phyloP scores from a whole-genome alignment of 768 basidiomycete genomes.

The Mycena haematopus region DNA sequence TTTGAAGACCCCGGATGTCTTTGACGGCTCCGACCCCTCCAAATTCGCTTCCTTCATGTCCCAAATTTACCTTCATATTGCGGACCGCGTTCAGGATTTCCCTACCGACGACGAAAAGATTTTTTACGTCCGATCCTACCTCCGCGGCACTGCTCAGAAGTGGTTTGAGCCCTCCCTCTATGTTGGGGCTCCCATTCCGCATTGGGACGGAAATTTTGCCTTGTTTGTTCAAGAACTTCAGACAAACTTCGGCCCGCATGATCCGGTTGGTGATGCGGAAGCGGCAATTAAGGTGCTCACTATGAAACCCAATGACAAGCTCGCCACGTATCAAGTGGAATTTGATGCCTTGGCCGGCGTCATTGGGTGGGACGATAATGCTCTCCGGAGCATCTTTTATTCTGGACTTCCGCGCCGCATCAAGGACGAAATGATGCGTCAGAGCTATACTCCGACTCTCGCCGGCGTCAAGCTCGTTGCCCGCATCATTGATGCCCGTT shows the following conservation, averaged over 20 bases:
- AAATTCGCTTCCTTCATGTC: too few relatives aligned
- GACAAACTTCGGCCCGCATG: conserved; percentile 5
- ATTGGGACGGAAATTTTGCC: too few relatives aligned
- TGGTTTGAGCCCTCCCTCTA: background rate
- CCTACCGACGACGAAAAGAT: conserved; percentile 6
- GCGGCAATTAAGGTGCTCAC: background rate
- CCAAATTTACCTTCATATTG: too few relatives aligned
- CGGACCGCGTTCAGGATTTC: too few relatives aligned
- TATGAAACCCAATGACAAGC: conserved; percentile 3
- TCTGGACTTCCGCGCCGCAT: too few relatives aligned
- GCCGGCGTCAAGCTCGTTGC: too few relatives aligned
- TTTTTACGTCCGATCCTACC: background rate
- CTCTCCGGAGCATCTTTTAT: too few relatives aligned
- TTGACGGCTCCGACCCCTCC: too few relatives aligned
- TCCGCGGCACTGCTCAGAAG: background rate
- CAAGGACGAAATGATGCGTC: too few relatives aligned
- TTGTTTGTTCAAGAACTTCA: background rate
- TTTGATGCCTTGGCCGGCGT: conserved; percentile 19
- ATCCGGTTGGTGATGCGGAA: conserved; percentile 12
- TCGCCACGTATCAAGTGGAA: conserved; percentile 13
- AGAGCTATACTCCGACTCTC: too few relatives aligned
- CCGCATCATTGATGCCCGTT: too few relatives aligned
- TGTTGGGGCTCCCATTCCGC: background rate
- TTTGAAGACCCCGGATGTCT: too few relatives aligned
- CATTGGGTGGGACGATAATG: conserved; percentile 17